phyloP scores from a whole-genome alignment of 1,284 basidiomycete species.

The Phylloboletellus chloephorus region DNA sequence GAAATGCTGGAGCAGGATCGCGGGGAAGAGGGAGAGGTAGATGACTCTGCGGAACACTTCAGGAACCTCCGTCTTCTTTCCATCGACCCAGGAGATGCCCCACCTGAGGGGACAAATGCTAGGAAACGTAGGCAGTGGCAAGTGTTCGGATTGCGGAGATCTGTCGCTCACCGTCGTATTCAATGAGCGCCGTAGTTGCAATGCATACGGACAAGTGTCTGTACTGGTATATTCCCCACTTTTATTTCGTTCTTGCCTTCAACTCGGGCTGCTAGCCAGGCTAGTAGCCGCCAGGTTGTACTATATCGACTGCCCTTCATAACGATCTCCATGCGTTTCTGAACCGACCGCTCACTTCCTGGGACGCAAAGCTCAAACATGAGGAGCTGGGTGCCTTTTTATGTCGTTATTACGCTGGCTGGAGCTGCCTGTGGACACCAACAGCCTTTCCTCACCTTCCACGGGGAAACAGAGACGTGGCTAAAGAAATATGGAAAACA shows the following conservation, averaged over 20 bases:
- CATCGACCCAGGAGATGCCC: conserved; percentile 15
- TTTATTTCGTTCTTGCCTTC: too few species aligned
- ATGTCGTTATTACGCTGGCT: conserved; percentile 2
- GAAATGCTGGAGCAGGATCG: conserved; percentile 73
- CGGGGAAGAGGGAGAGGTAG: conserved; percentile 68
- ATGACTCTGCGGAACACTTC: conserved; percentile 56
- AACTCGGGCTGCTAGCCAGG: too few species aligned
- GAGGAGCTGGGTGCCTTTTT: conserved; percentile 9
- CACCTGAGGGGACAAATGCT: conserved; percentile 20
- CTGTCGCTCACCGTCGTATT: conserved; percentile 22
- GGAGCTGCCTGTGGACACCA: conserved; percentile 9
- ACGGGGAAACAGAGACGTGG: conserved; percentile 41
- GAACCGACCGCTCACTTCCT: too few species aligned
- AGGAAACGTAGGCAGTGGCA: conserved; percentile 31
- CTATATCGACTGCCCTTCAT: too few species aligned
- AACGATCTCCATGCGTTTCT: too few species aligned
- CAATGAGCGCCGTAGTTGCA: conserved; percentile 11
- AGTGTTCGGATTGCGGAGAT: conserved; percentile 25
- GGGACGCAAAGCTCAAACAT: conserved; percentile 10
- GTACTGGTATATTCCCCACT: too few species aligned
- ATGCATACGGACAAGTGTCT: too few species aligned
- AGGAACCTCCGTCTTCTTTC: conserved; percentile 41
- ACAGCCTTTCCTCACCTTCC: conserved; percentile 11
- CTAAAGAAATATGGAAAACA: conserved; percentile 67
- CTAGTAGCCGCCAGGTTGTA: too few species aligned